A percentile compares a stretch with the other conserved stretches of the same genome.
These are phyloP conservation scores for Pseudocercospora fuligena DNA, from an alignment of 2,329 filamentous ascomycete species.

Conservation along the genomic window DNA sequence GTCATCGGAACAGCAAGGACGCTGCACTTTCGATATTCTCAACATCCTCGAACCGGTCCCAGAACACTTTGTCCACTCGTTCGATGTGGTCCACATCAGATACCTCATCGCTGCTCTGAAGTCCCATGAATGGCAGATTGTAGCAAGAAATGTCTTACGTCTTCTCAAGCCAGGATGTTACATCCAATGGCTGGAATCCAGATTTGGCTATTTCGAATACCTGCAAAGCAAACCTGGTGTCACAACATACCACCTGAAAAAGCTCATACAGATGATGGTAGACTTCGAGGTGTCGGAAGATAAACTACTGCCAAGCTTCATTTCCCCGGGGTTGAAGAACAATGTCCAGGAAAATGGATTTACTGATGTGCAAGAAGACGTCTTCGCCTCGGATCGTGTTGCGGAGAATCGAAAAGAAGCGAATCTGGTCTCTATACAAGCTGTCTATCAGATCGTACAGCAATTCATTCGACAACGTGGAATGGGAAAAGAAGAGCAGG, in stretches of 20 bases:
- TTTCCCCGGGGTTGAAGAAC: conserved; percentile 1
- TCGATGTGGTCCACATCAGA: conserved; percentile 32
- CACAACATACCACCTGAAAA: background rate
- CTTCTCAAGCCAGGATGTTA: conserved; percentile 32
- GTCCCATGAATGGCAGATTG: conserved; percentile 22
- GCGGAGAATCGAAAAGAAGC: conserved; percentile 15
- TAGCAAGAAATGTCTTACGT: conserved; percentile 19
- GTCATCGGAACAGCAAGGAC: background rate
- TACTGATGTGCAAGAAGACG: conserved; percentile 19
- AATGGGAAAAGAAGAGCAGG: background rate
- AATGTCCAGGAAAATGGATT: conserved; percentile 18
- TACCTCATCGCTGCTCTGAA: conserved; percentile 28
- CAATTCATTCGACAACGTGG: background rate
- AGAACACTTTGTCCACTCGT: conserved; percentile 12
- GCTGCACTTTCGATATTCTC: conserved; percentile 15
- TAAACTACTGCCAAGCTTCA: background rate
- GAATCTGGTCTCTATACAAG: conserved; percentile 6
- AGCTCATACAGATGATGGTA: conserved; percentile 4
- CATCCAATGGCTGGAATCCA: conserved; percentile 32
- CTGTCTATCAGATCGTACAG: background rate
- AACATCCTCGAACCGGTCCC: conserved; percentile 29
- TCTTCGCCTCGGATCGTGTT: conserved; percentile 28
- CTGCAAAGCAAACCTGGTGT: conserved; percentile 12
- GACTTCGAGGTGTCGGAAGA: background rate
- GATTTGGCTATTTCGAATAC: conserved; percentile 16